Base-by-base conservation (phyloP, 257 asterid genomes). In the Solanum piurae region DNA sequence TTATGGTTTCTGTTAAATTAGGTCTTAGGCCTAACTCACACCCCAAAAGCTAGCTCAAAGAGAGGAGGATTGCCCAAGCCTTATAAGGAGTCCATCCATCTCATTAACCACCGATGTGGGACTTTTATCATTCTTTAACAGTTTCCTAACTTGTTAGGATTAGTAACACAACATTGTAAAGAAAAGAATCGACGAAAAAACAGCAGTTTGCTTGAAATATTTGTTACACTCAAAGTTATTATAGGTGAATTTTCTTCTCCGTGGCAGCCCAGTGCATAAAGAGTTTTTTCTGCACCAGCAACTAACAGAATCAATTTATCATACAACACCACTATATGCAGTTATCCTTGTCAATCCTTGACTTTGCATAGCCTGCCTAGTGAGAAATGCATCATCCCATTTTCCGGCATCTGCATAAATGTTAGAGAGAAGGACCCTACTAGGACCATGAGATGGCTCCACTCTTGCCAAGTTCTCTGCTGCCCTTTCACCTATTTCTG, bases 361-460 rank as follows among this genome's bases (percentile, higher is more conserved):
- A 36, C 77, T 90, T 16, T 55, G 93, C 93, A 97, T 92, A 16
- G 86, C 91, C 76, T 85, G 89, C 90, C 99, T 89, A 13, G 90
- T 95, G 5, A 86, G 86, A 86, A 92, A 93, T 46, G 98, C 98
- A 87, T 96, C 98, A n/a, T 93, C 92, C 96, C 95, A 96, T 86
- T 98, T 90, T 11, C 98, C 98, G 5, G 90, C 96, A 84, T 96
- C 97, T 3, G 98, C 98, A 38, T 93, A 96, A 84, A 96, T 93
- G 80, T 92, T 97, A 64, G 96, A 95, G 55, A 97, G 84, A 9
- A 97, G 89, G 86, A 97, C 98, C 85, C 95, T 92, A 87, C 99
- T 95, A 11, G 99, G 98, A 69, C 98, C 99, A 87, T 97, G 98
- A 12, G 92, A 92, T 18, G 99, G 98, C 69, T 95, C 99, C 73